A percentile compares a stretch with the other conserved stretches of the same genome.
phyloP scores from a whole-genome alignment of 1,284 basidiomycete genomes.

The Cryptococcus depauperatus region DNA sequence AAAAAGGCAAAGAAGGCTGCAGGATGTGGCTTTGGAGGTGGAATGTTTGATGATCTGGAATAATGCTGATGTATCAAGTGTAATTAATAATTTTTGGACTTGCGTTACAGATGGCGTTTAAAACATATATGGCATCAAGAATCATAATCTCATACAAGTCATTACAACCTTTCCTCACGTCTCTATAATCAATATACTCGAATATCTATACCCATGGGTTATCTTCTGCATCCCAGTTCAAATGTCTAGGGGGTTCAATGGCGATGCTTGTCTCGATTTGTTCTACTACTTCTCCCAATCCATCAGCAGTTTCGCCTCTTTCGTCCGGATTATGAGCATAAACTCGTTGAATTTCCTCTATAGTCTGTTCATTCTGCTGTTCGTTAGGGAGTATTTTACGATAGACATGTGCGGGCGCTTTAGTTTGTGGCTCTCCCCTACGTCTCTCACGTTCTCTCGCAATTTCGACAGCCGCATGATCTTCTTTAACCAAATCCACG shows the following conservation, averaged over 20 bases:
- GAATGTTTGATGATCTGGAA: slow-evolving; percentile 42
- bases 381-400: slow-evolving; percentile 14
- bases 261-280: slow-evolving; percentile 10
- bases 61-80: too few relatives aligned
- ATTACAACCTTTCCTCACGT: too few relatives aligned
- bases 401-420: slow-evolving; percentile 35
- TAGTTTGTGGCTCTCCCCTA: slow-evolving; percentile 35
- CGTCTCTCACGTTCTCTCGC: slow-evolving; percentile 24
- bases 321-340: slow-evolving; percentile 19
- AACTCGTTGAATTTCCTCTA: slow-evolving; percentile 16
- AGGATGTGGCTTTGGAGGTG: slow-evolving; percentile 52
- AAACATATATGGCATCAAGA: not conserved
- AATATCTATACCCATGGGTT: slow-evolving; percentile 43
- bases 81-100: too few relatives aligned
- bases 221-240: slow-evolving; percentile 20
- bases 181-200: not conserved
- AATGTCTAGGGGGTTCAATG: slow-evolving; percentile 13
- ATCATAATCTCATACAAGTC: not conserved
- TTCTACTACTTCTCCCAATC: slow-evolving; percentile 17
- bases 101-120: too few relatives aligned
- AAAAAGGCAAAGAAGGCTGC: slow-evolving; percentile 47
- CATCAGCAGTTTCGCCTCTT: slow-evolving; percentile 2
- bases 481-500: slow-evolving; percentile 60
- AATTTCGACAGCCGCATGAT: slow-evolving; percentile 42
- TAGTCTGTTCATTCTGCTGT: slow-evolving; percentile 1